Percentiles rank a stretch among this genome's conserved stretches.
Evolutionary conservation across 805 yeast species (phyloP).

Genomic region (Allodekkera sacchari): DNA sequence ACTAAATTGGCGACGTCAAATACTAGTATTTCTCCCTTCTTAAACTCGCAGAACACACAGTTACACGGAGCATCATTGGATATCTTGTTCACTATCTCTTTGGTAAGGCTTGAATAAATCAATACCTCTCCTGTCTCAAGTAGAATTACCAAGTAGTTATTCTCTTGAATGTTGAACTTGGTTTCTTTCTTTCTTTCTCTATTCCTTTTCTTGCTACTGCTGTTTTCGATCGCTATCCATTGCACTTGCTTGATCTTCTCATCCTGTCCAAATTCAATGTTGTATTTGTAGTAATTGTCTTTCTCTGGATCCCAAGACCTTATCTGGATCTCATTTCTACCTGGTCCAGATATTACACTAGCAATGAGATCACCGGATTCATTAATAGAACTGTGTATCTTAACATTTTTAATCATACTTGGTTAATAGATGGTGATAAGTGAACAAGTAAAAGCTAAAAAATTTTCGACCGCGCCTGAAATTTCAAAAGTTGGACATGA

Average conservation of each 20-base stretch:
- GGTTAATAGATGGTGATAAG: too few relatives aligned
- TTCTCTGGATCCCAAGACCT: conserved; percentile 21
- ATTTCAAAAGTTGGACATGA: too few relatives aligned
- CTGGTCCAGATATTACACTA: conserved; percentile 32
- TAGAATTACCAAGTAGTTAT: conserved; percentile 15
- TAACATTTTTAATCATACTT: too few relatives aligned
- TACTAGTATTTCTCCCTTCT: conserved; percentile 16
- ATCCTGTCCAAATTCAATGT: conserved; percentile 33
- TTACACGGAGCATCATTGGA: conserved; percentile 22
- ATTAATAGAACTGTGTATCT: too few relatives aligned
- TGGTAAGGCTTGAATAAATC: conserved; percentile 35
- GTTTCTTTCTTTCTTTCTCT: conserved; percentile 20
- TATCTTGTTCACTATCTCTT: conserved; percentile 30
- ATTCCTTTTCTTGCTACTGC: conserved; percentile 9
- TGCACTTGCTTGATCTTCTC: conserved; percentile 27
- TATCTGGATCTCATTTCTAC: conserved; percentile 39
- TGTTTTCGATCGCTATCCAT: conserved; percentile 26
- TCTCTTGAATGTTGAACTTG: neutral
- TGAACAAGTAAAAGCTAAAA: too few relatives aligned
- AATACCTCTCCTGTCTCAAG: conserved; percentile 30
- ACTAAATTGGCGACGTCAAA: conserved; percentile 19
- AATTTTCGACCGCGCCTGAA: too few relatives aligned
- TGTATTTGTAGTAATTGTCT: conserved; percentile 18
- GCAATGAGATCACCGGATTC: conserved; percentile 12
- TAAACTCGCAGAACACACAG: conserved; percentile 16